These are phyloP conservation scores for Dactylellina parvicollis DNA, from an alignment of 2,329 filamentous ascomycete species.

Conservation along the genomic window DNA sequence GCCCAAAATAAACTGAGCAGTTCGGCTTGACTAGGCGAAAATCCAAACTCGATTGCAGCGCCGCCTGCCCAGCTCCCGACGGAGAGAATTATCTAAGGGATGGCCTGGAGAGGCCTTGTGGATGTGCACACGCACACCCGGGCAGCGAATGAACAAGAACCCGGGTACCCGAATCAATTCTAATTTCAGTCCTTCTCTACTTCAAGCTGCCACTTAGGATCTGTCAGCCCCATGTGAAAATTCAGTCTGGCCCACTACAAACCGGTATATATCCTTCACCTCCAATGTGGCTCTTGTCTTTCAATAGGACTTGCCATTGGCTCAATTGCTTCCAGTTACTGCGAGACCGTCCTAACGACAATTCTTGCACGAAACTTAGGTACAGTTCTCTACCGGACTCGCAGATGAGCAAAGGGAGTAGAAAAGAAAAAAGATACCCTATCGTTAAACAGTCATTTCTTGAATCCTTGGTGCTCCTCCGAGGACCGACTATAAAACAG, in stretches of 20 bases:
- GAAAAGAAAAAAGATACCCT: conserved; percentile 10
- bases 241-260: conserved; percentile 14
- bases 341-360: no score
- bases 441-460: conserved; percentile 15
- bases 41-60: conserved; percentile 17
- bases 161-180: neutral
- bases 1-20: conserved; percentile 18
- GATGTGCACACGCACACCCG: neutral
- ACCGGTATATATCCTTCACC: conserved; percentile 15
- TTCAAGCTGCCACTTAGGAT: conserved; percentile 3
- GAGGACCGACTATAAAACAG: conserved; percentile 3
- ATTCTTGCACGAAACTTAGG: neutral
- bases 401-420: neutral
- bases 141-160: neutral
- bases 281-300: conserved; percentile 10
- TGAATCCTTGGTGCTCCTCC: conserved; percentile 39
- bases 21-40: conserved; percentile 11
- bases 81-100: conserved; percentile 4
- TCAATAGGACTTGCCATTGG: conserved; percentile 12
- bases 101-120: conserved; percentile 31
- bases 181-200: conserved; percentile 2
- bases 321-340: neutral
- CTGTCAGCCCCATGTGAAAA: conserved; percentile 17
- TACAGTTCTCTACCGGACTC: neutral
- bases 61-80: conserved; percentile 29